Percentiles rank a stretch among this genome's conserved stretches.
Evolutionary conservation across 768 basidiomycete species (phyloP).

Genomic region (Cystofilobasidium capitatum): DNA sequence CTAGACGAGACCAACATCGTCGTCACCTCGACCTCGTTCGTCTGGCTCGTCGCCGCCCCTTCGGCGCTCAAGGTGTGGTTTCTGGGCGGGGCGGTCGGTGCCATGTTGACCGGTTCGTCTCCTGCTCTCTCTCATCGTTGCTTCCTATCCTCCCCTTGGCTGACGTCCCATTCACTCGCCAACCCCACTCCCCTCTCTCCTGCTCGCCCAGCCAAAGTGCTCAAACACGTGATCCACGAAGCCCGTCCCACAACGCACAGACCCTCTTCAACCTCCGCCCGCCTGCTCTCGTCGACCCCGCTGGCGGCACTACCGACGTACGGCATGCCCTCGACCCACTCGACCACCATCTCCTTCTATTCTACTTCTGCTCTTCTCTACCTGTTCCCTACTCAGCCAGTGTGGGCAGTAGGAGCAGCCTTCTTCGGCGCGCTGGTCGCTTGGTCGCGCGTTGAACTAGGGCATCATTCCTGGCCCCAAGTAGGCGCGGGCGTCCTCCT

Average conservation of each 20-base stretch:
- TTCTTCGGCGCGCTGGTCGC: neutral
- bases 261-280: slow-evolving; percentile 8
- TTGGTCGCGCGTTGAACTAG: slow-evolving; percentile 12
- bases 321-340: slow-evolving; percentile 46
- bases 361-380: slow-evolving; percentile 35
- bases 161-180: too few species aligned
- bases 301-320: slow-evolving; percentile 35
- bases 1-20: slow-evolving; percentile 14
- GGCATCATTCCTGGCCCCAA: slow-evolving; percentile 13
- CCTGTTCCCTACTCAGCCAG: slow-evolving; percentile 30
- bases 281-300: slow-evolving; percentile 11
- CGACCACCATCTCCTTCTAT: slow-evolving; percentile 42
- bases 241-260: slow-evolving; percentile 38
- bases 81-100: neutral
- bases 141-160: neutral
- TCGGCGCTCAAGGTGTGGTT: neutral
- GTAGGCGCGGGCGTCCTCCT: slow-evolving; percentile 13
- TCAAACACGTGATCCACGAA: slow-evolving; percentile 39
- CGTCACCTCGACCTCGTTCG: neutral
- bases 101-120: neutral
- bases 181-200: neutral
- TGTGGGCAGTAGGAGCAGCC: neutral
- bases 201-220: slow-evolving; percentile 40
- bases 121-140: too few species aligned
- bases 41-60: neutral